These are phyloP conservation scores for Scheffersomyces lignicola DNA, from an alignment of 1,139 yeast species.

Conservation along the genomic window DNA sequence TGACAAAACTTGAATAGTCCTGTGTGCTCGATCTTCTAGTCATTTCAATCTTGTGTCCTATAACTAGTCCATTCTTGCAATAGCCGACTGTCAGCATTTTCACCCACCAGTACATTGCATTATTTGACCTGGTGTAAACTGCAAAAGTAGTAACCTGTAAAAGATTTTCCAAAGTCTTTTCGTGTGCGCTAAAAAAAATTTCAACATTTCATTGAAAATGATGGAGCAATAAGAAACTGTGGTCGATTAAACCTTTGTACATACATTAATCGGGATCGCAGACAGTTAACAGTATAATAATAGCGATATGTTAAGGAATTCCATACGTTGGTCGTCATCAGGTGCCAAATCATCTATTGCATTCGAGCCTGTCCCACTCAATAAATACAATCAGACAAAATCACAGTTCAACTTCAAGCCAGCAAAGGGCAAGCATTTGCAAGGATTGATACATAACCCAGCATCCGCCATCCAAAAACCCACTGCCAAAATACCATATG, in stretches of 20 bases:
- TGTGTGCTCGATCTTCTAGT: no score
- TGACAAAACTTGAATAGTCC: no score
- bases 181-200: conserved; percentile 4
- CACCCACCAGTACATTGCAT: no score
- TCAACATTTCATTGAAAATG: conserved; percentile 2
- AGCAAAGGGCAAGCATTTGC: conserved; percentile 20
- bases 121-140: background rate
- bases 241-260: background rate
- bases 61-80: no score
- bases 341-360: conserved; percentile 18
- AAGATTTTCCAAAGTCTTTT: no score
- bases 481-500: conserved; percentile 58
- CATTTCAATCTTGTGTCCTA: no score
- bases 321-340: conserved; percentile 2
- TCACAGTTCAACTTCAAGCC: conserved; percentile 49
- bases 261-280: background rate
- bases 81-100: no score
- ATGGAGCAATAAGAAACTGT: background rate
- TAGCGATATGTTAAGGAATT: background rate
- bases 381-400: conserved; percentile 37
- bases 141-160: no score
- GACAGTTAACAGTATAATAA: background rate
- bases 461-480: conserved; percentile 31
- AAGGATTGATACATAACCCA: conserved; percentile 43
- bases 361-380: conserved; percentile 36